These are phyloP conservation scores for Rhytidiadelphus loreus DNA, from an alignment of 225 moss, liverwort and hornwort genomes.

Conservation along the genomic window DNA sequence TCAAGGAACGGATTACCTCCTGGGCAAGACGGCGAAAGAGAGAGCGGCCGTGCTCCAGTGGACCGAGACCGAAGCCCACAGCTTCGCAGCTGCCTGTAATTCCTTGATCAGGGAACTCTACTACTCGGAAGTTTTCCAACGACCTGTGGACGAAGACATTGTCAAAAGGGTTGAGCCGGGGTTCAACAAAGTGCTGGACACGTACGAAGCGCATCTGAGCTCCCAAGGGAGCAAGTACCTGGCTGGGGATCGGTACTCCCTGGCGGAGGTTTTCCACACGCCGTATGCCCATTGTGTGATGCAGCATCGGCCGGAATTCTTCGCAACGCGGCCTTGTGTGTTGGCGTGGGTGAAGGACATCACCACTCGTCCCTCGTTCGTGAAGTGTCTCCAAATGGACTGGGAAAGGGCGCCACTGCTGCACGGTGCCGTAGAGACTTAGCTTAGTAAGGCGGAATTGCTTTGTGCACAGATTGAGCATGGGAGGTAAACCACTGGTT, in stretches of 20 bases:
- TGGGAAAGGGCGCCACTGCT: background rate
- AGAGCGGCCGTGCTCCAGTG: conserved; percentile 45
- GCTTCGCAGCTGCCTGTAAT: background rate
- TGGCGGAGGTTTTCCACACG: background rate
- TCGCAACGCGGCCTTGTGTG: background rate
- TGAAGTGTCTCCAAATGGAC: background rate
- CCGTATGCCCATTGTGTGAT: background rate
- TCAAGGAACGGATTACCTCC: conserved; percentile 11
- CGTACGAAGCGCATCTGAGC: background rate
- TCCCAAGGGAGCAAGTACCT: background rate
- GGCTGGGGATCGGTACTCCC: background rate
- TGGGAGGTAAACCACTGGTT: too few relatives aligned
- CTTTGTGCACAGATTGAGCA: background rate
- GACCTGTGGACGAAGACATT: background rate
- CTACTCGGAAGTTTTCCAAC: background rate
- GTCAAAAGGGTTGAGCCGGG: background rate
- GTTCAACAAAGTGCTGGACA: background rate
- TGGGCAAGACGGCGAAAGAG: conserved; percentile 30
- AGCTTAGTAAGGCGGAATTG: too few relatives aligned
- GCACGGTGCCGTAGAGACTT: too few relatives aligned
- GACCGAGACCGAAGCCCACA: conserved; percentile 43
- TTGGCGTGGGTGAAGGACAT: background rate
- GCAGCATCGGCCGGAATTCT: background rate
- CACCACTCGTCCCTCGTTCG: background rate
- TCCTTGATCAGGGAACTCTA: background rate